Conservation (phyloP, 306 rosid species). For the Dryas drummondii region DNA sequence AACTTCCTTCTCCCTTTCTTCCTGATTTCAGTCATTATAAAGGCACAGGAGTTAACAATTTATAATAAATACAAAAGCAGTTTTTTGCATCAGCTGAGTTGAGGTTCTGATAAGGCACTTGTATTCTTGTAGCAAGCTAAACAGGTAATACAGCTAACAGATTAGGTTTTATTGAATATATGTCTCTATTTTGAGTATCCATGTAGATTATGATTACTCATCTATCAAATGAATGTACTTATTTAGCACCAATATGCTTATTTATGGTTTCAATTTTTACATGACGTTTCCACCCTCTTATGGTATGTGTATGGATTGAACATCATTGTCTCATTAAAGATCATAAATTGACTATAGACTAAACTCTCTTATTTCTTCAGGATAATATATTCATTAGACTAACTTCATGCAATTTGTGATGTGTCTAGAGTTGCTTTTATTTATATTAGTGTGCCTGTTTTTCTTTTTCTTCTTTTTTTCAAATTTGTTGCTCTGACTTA, state of each 20-base stretch:
- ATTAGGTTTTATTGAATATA: not conserved
- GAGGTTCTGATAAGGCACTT: not conserved
- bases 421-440: not conserved
- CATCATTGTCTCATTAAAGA: not conserved
- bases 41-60: not conserved
- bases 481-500: not conserved
- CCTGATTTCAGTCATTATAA: constrained; percentile 30
- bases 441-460: not conserved
- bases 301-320: not conserved
- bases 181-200: not conserved
- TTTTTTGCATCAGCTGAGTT: constrained; percentile 1
- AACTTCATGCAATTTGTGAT: not conserved
- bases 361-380: not conserved
- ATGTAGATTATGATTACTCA: not conserved
- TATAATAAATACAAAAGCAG: not conserved
- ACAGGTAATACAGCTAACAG: constrained; percentile 11
- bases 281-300: not conserved
- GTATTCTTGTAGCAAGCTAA: constrained; percentile 13
- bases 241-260: not conserved
- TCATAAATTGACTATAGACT: not conserved
- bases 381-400: not conserved
- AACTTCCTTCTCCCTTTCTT: constrained; percentile 30
- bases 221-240: not conserved
- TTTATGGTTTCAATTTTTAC: not conserved
- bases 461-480: not conserved